A percentile compares a stretch with the other conserved stretches of the same genome.
Evolutionary conservation across 495 filamentous ascomycete genomes (phyloP).

Genomic region (Aspergillus homomorphus): DNA sequence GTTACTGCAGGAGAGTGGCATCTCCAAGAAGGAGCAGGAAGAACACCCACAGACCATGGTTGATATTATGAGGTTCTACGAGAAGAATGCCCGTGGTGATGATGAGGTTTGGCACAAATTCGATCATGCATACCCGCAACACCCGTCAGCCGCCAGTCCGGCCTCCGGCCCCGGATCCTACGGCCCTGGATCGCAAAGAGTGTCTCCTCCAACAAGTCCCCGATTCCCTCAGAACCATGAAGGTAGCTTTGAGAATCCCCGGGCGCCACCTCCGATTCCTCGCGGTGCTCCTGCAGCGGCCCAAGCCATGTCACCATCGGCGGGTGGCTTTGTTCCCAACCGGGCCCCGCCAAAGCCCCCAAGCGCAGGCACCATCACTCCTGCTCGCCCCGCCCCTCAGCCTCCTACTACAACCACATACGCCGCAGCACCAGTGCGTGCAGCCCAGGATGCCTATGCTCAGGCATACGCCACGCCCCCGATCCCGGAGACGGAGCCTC

Average conservation of each 20-base stretch:
- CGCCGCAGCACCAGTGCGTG: conserved; percentile 17
- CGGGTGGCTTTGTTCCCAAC: conserved; percentile 40
- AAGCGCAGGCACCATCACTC: conserved; percentile 27
- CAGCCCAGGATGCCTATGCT: conserved; percentile 24
- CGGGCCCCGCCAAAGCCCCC: conserved; percentile 46
- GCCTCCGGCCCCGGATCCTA: conserved; percentile 23
- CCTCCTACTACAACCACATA: conserved; percentile 40
- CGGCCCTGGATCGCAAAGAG: conserved; percentile 27
- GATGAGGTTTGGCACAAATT: conserved; percentile 96
- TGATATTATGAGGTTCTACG: conserved; percentile 94
- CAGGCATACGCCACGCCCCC: conserved; percentile 31
- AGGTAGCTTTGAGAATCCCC: conserved; percentile 94
- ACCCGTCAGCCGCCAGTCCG: conserved; percentile 46
- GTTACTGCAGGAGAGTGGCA: conserved; percentile 90
- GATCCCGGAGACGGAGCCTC: conserved; percentile 53
- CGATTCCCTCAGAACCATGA: conserved; percentile 89
- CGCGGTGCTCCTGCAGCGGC: conserved; percentile 39
- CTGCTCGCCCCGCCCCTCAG: conserved; percentile 49
- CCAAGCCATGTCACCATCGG: conserved; percentile 30
- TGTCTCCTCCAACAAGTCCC: conserved; percentile 82
- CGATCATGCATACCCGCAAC: conserved; percentile 69
- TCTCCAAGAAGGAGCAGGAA: conserved; percentile 92
- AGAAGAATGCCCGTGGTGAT: conserved; percentile 79
- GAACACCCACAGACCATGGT: conserved; percentile 92
- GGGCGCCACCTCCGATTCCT: conserved; percentile 88